Evolutionary conservation across 2,329 filamentous ascomycete species (phyloP), one percentile per base, ranked within the genome.

Genomic region (Aureobasidium sp.): DNA sequence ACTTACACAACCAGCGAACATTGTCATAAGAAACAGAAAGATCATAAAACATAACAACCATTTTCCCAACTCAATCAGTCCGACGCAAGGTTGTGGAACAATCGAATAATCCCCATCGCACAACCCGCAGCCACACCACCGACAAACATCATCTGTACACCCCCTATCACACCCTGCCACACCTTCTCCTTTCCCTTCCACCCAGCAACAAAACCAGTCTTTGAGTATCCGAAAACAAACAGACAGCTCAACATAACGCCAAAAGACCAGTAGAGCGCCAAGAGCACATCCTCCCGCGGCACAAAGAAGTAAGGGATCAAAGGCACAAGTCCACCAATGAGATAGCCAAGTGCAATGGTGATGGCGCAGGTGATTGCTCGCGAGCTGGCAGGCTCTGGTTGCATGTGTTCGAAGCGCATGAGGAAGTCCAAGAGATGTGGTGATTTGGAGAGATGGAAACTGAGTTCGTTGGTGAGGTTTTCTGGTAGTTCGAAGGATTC

Each of bases 311-410:
- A 90, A 0, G 87, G 87, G 39, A 87, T 74, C 67, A 90, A 79
- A 16, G 87, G 87, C 16, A 90, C 81, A 59, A 89, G 77, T 0
- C 87, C 87, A 29, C 87, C 87, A 27, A 89, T 72, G 55, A 90
- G 85, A 71, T 90, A 90, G 39, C 86, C 85, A 16, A 84, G 68
- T 0, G 86, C 84, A 67, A 90, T 86, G 7, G 85, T 89, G 29
- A 85, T 65, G 1, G 85, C 87, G 0, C 83, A 86, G 50, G 73
- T 74, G 68, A 74, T 77, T 10, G 78, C 77, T 63, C 76, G 73
- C 3, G 65, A 67, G n/a, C 66, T 62, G 54, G 78, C 74, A 0
- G 77, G 77, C 64, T 74, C 72, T 2, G 74, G 67, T 44, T 79
- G 73, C 50, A 76, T 74, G 65, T 80, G 76, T 63, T 81, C 72